Conservation (phyloP, 2,329 filamentous ascomycete genomes). For the Alternaria arborescens region DNA sequence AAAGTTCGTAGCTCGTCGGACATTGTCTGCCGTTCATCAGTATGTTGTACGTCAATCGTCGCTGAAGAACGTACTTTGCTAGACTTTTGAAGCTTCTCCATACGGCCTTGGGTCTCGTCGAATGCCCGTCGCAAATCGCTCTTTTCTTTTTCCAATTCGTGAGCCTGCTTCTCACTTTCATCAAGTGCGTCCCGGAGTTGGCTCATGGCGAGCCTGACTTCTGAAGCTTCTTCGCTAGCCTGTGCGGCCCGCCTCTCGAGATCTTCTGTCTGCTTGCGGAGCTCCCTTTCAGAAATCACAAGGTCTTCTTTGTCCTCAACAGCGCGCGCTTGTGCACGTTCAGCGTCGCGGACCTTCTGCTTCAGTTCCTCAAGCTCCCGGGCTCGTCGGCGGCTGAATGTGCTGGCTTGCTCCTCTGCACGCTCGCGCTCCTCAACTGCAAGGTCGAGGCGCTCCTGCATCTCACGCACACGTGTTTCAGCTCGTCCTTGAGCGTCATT, state of each 20-base stretch:
- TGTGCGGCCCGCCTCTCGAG: conserved; percentile 75
- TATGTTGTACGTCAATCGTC: not conserved
- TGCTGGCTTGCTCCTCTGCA: conserved; percentile 88
- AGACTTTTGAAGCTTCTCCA: conserved; percentile 80
- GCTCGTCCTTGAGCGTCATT: conserved; percentile 85
- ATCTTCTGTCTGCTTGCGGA: conserved; percentile 76
- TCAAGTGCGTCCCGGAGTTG: conserved; percentile 83
- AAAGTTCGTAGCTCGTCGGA: conserved; percentile 65
- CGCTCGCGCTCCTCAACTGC: conserved; percentile 94
- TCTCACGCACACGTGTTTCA: conserved; percentile 83
- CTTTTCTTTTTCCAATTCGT: conserved; percentile 84
- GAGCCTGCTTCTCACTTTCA: conserved; percentile 83
- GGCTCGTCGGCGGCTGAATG: conserved; percentile 75
- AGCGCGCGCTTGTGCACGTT: conserved; percentile 76
- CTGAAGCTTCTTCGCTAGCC: conserved; percentile 75
- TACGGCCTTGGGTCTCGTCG: conserved; percentile 77
- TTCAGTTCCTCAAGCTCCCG: conserved; percentile 89
- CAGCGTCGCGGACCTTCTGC: conserved; percentile 78
- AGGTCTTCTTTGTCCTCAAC: conserved; percentile 80
- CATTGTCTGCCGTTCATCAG: conserved; percentile 54
- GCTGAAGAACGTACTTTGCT: conserved; percentile 57
- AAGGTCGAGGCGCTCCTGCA: conserved; percentile 86
- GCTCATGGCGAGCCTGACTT: conserved; percentile 78
- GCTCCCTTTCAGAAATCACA: conserved; percentile 75
- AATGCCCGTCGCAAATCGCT: conserved; percentile 76